Percentiles rank a stretch among this genome's conserved stretches.
Conservation (phyloP, 768 basidiomycete genomes). For the Lactifluus piperatus region DNA sequence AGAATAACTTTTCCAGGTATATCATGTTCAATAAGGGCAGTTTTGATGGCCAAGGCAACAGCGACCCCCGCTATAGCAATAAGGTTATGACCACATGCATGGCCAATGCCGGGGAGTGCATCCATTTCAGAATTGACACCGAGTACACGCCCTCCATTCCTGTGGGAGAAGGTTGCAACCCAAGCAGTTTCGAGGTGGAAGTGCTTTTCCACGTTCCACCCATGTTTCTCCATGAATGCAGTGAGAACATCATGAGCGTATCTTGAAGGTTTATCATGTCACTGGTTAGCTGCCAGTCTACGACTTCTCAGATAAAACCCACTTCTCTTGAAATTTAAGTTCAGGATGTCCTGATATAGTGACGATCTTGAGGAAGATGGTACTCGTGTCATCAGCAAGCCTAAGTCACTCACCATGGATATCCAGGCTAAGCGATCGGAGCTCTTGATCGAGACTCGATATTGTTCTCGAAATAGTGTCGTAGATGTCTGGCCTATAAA, state of each 20-base stretch:
- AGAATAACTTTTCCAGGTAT: constrained; percentile 63
- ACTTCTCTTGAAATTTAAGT: constrained; percentile 60
- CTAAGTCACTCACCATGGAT: constrained; percentile 47
- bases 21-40: constrained; percentile 49
- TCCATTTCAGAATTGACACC: constrained; percentile 74
- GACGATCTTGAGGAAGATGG: background rate
- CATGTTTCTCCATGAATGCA: constrained; percentile 53
- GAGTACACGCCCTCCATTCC: constrained; percentile 57
- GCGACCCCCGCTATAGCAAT: constrained; percentile 73
- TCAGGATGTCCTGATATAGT: constrained; percentile 53
- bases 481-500: constrained; percentile 18
- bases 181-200: constrained; percentile 66
- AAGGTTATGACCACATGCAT: constrained; percentile 78
- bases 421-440: constrained; percentile 56
- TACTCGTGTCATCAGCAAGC: background rate
- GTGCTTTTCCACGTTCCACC: constrained; percentile 54
- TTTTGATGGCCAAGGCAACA: constrained; percentile 59
- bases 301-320: background rate
- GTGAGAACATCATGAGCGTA: constrained; percentile 67
- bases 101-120: constrained; percentile 36
- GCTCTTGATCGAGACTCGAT: constrained; percentile 40
- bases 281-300: background rate
- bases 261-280: constrained; percentile 28
- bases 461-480: constrained; percentile 38
- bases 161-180: constrained; percentile 58